Evolutionary conservation across 2,329 filamentous ascomycete genomes (phyloP).

Genomic region (Ophiostoma ips): DNA sequence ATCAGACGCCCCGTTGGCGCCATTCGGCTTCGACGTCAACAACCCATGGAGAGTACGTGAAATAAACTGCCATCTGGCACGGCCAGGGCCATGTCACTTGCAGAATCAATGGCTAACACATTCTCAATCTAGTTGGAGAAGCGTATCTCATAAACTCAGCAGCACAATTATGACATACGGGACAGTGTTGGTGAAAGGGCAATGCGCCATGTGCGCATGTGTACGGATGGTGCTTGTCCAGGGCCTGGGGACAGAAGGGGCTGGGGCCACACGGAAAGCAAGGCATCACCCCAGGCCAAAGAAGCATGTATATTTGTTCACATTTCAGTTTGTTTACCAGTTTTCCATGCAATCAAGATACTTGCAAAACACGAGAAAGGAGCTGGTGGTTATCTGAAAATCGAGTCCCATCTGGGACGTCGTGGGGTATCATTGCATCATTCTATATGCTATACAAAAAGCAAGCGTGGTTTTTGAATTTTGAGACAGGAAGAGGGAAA

Average conservation of each 20-base stretch:
- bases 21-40: conserved; percentile 46
- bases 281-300: background rate
- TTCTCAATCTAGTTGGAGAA: conserved; percentile 31
- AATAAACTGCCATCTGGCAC: no score
- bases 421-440: conserved; percentile 4
- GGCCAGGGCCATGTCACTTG: background rate
- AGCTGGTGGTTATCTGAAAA: background rate
- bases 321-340: background rate
- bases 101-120: conserved; percentile 10
- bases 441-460: background rate
- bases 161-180: background rate
- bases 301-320: background rate
- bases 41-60: conserved; percentile 48
- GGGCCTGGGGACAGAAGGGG: background rate
- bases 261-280: background rate
- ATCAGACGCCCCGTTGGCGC: conserved; percentile 38
- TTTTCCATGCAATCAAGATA: background rate
- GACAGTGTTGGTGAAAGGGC: background rate
- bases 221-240: background rate
- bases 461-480: no score
- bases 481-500: conserved; percentile 10
- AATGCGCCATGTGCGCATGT: background rate
- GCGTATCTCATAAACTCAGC: conserved; percentile 29
- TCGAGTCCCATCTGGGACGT: background rate
- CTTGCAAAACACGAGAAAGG: background rate